Evolutionary conservation across 306 rosid genomes (phyloP), one percentile per base, ranked within the genome.

Genomic region (Pachyrhizus erosus): DNA sequence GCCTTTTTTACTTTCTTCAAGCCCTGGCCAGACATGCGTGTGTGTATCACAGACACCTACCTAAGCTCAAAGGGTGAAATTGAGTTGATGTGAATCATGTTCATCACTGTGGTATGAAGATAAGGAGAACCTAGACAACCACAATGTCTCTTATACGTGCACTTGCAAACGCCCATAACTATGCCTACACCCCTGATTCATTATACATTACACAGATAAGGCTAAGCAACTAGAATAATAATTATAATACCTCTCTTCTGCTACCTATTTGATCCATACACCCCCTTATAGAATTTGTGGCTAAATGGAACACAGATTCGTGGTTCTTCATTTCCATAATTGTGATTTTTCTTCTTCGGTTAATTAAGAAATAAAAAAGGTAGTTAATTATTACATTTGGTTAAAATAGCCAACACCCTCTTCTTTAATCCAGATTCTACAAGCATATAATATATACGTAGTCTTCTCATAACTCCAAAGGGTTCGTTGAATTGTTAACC

Each of bases 21-120:
- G 20, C 87, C 82, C 86, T 86, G 84, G 15, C 78, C 86, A 86
- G 83, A 81, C 87, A 69, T 80, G 86, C 81, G 78, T 73, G 82
- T 79, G 66, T 84, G 13, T 37, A n/a, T 71, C 52, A 57, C n/a
- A 51, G 55, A n/a, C 29, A 82, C 76, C 70, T 75, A 39, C 5
- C 70, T 67, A 67, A 67, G 73, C 71, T 64, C 18, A 62, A 62
- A 62, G 65, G 23, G 65, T 57, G 65, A 55, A 52, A 54, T 26
- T 57, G 15, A 57, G 65, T 23, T 57, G 5, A 21, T 31, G 31
- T 21, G 33, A 57, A 23, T 71, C 43, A 71, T n/a, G n/a, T 58
- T 11, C 34, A 31, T 31, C 34, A 58, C 31, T 58, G 23, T 10
- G 15, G n/a, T n/a, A n/a, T n/a, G n/a, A n/a, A n/a, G n/a, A n/a